phyloP scores from a whole-genome alignment of 805 yeast species.

The Candida morakotiae region DNA sequence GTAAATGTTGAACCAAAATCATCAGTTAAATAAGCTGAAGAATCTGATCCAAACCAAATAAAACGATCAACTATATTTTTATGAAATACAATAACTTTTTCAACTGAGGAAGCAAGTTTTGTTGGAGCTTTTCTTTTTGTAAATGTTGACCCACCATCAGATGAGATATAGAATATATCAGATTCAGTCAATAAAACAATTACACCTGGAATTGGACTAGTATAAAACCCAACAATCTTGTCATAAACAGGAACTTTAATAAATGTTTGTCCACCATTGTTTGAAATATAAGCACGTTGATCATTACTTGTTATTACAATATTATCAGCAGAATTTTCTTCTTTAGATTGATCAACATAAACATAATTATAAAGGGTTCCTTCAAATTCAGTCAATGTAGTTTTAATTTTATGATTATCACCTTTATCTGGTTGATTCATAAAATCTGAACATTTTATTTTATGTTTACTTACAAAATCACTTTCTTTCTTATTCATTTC shows the following conservation, averaged over 20 bases:
- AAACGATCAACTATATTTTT: conserved; percentile 51
- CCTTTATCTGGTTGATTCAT: conserved; percentile 11
- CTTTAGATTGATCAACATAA: conserved; percentile 52
- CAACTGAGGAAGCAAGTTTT: conserved; percentile 31
- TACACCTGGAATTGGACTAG: conserved; percentile 57
- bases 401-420: conserved; percentile 24
- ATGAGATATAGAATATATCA: conserved; percentile 52
- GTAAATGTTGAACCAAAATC: conserved; percentile 67
- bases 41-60: conserved; percentile 66
- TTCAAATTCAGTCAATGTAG: conserved; percentile 41
- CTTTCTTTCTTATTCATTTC: conserved; percentile 17
- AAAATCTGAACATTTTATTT: conserved; percentile 33
- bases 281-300: conserved; percentile 56
- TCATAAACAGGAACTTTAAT: conserved; percentile 28
- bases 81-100: conserved; percentile 56
- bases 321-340: conserved; percentile 28
- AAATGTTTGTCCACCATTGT: conserved; percentile 43
- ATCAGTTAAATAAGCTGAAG: conserved; percentile 59
- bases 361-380: conserved; percentile 53
- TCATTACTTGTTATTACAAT: conserved; percentile 55
- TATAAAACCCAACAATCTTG: conserved; percentile 28
- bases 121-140: conserved; percentile 46
- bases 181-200: conserved; percentile 50
- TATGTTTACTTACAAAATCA: conserved; percentile 22
- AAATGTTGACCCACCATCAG: conserved; percentile 65